Evolutionary conservation across 306 rosid species (phyloP).

Genomic region (Senna siamea): DNA sequence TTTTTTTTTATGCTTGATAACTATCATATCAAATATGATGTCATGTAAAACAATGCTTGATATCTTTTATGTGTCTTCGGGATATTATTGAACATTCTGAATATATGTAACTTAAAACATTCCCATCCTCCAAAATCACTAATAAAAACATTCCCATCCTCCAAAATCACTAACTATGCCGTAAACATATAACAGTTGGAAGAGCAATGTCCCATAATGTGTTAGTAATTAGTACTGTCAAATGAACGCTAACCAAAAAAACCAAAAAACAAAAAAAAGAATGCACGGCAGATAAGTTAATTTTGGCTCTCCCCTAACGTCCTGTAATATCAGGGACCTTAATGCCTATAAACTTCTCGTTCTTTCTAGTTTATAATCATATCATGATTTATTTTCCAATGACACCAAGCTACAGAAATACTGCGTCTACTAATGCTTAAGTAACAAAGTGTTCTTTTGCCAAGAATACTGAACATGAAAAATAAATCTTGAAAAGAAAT

Average conservation of each 20-base stretch:
- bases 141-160: no score
- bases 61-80: no score
- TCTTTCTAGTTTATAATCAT: neutral
- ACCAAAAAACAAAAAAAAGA: no score
- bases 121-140: no score
- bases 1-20: neutral
- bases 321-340: neutral
- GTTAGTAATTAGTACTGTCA: no score
- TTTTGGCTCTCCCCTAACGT: constrained; percentile 7
- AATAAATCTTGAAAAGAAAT: neutral
- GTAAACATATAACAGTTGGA: neutral
- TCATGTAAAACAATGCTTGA: constrained; percentile 7
- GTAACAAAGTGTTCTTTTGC: constrained; percentile 4
- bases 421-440: constrained; percentile 6
- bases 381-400: constrained; percentile 3
- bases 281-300: neutral
- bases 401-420: neutral
- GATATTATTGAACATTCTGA: neutral
- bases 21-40: constrained; percentile 6
- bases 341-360: no score
- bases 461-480: constrained; percentile 15
- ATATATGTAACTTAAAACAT: neutral
- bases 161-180: no score
- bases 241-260: no score
- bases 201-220: no score